phyloP scores from a whole-genome alignment of 176 grass and related monocot species.

The Musa schizocarpa region DNA sequence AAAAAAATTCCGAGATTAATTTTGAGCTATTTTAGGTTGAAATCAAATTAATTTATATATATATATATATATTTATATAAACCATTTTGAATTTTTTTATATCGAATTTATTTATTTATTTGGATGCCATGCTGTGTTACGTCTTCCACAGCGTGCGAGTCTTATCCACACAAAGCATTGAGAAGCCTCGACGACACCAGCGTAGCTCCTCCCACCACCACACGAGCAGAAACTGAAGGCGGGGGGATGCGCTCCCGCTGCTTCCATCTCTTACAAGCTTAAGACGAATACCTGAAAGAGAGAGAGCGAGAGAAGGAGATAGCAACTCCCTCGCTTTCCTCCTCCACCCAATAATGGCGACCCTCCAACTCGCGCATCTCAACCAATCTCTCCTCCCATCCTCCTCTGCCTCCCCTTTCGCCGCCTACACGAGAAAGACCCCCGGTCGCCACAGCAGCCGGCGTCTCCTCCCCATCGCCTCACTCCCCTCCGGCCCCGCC shows the following conservation, averaged over 20 bases:
- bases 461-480: conserved; percentile 22
- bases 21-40: no score
- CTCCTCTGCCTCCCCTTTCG: conserved; percentile 6
- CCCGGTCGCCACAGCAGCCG: conserved; percentile 15
- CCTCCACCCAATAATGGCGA: conserved; percentile 39
- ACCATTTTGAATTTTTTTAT: no score
- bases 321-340: neutral
- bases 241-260: no score
- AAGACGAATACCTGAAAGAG: neutral
- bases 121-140: neutral
- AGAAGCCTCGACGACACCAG: neutral
- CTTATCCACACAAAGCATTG: neutral
- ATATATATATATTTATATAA: no score
- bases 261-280: neutral
- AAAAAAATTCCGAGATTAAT: no score
- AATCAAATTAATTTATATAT: no score
- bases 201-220: neutral
- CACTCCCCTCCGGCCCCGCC: conserved; percentile 16
- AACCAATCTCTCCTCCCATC: neutral
- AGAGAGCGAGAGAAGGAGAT: neutral
- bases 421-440: conserved; percentile 14
- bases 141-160: neutral
- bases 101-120: no score
- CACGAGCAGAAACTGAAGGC: neutral
- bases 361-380: conserved; percentile 25